Conservation (phyloP, 768 basidiomycete species). For the Suillus discolor region DNA sequence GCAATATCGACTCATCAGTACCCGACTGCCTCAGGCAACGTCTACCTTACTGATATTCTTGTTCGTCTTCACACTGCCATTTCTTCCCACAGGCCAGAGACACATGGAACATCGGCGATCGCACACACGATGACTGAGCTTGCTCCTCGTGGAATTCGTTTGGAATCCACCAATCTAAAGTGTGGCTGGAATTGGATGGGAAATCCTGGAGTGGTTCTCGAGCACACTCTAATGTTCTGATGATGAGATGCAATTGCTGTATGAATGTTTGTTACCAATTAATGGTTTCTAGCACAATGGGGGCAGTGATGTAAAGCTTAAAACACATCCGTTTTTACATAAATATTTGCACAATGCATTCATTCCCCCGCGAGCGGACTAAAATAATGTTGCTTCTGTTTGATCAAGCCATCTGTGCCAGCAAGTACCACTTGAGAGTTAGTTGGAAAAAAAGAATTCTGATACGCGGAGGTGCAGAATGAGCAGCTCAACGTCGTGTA, state of each 20-base stretch:
- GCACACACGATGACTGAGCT: conserved; percentile 80
- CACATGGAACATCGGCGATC: conserved; percentile 86
- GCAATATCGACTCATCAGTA: conserved; percentile 84
- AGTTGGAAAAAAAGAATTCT: conserved; percentile 4
- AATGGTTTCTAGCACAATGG: not conserved
- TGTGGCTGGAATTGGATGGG: conserved; percentile 90
- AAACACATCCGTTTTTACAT: conserved; percentile 8
- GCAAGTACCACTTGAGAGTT: conserved; percentile 9
- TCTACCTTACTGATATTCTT: conserved; percentile 12
- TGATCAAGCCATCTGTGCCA: conserved; percentile 13
- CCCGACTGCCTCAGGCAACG: not conserved
- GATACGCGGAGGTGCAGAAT: conserved; percentile 7
- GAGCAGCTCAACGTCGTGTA: not conserved
- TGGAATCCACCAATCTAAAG: conserved; percentile 64
- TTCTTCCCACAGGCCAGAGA: conserved; percentile 52
- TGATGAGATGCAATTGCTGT: not conserved
- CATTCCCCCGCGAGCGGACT: conserved; percentile 10
- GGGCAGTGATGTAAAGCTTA: not conserved
- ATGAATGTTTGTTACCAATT: not conserved
- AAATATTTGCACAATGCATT: conserved; percentile 11
- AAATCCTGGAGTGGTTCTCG: conserved; percentile 65
- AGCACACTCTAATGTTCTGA: conserved; percentile 35
- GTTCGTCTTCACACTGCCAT: conserved; percentile 7
- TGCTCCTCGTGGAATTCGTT: conserved; percentile 60
- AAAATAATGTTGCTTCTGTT: conserved; percentile 8